phyloP scores from a whole-genome alignment of 1,139 yeast genomes.

The Blastobotrys serpentis region DNA sequence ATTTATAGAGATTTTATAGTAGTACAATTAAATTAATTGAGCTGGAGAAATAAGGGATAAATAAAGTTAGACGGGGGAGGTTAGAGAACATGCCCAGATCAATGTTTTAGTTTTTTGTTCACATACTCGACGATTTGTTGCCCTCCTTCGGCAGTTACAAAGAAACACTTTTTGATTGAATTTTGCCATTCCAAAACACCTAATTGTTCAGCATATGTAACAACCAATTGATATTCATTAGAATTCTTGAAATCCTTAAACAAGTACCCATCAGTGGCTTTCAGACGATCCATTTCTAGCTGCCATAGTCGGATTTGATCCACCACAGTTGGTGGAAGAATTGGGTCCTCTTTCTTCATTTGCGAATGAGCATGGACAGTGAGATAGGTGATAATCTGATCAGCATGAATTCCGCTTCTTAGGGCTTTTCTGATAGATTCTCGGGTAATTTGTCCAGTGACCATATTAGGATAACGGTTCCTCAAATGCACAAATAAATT shows the following conservation, averaged over 20 bases:
- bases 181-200: constrained; percentile 90
- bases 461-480: constrained; percentile 87
- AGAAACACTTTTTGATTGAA: constrained; percentile 62
- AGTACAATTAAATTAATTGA: too few relatives aligned
- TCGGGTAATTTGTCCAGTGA: constrained; percentile 88
- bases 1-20: too few relatives aligned
- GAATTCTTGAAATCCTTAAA: constrained; percentile 81
- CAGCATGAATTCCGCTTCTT: constrained; percentile 88
- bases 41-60: background rate
- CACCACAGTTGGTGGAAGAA: constrained; percentile 90
- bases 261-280: constrained; percentile 81
- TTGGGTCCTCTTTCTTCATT: constrained; percentile 52
- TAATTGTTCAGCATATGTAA: constrained; percentile 80
- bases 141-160: constrained; percentile 87
- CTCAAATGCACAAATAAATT: constrained; percentile 82
- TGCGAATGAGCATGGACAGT: constrained; percentile 95
- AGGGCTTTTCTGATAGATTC: constrained; percentile 86
- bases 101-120: constrained; percentile 48
- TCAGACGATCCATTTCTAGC: constrained; percentile 87
- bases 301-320: constrained; percentile 97
- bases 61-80: background rate
- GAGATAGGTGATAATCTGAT: constrained; percentile 84
- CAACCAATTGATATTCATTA: constrained; percentile 70
- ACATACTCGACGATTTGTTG: constrained; percentile 85
- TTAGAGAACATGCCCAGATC: background rate